Evolutionary conservation across 2,329 filamentous ascomycete species (phyloP).

Genomic region (Dothideomycetes sp.): DNA sequence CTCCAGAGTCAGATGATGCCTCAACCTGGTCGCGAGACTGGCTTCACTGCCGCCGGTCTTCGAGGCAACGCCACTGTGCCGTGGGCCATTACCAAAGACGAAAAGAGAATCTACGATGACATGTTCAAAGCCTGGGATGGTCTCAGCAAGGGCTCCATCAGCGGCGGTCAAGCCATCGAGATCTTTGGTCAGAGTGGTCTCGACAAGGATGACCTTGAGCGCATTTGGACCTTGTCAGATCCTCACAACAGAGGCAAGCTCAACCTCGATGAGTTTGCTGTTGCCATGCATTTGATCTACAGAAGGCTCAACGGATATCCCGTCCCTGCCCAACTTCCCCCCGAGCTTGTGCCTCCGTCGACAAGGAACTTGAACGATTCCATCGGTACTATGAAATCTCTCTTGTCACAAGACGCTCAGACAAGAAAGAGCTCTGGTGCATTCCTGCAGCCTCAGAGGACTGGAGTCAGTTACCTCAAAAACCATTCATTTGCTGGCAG

Average conservation of each 20-base stretch:
- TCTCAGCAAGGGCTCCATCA: constrained; percentile 83
- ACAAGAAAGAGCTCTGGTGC: constrained; percentile 81
- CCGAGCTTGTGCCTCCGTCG: constrained; percentile 89
- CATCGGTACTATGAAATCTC: constrained; percentile 82
- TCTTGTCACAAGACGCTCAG: constrained; percentile 84
- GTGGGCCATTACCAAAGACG: constrained; percentile 97
- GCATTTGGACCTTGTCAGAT: constrained; percentile 90
- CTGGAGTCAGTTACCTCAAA: constrained; percentile 97
- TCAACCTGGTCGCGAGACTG: constrained; percentile 79
- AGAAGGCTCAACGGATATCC: constrained; percentile 94
- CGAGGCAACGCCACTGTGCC: constrained; percentile 92
- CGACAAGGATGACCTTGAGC: constrained; percentile 80
- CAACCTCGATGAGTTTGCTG: constrained; percentile 93
- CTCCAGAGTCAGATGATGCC: constrained; percentile 95
- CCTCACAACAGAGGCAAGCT: constrained; percentile 88
- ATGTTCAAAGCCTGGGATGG: constrained; percentile 97
- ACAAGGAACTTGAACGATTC: constrained; percentile 89
- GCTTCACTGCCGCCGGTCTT: constrained; percentile 78
- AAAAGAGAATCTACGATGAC: constrained; percentile 93
- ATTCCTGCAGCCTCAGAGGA: constrained; percentile 84
- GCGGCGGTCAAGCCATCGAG: constrained; percentile 86
- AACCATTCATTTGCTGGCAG: constrained; percentile 71
- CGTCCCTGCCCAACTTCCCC: constrained; percentile 73
- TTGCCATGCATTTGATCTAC: constrained; percentile 98
- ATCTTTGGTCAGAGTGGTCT: constrained; percentile 95